Conservation (phyloP, 345 rosid genomes). For the Gossypium longicalyx region DNA sequence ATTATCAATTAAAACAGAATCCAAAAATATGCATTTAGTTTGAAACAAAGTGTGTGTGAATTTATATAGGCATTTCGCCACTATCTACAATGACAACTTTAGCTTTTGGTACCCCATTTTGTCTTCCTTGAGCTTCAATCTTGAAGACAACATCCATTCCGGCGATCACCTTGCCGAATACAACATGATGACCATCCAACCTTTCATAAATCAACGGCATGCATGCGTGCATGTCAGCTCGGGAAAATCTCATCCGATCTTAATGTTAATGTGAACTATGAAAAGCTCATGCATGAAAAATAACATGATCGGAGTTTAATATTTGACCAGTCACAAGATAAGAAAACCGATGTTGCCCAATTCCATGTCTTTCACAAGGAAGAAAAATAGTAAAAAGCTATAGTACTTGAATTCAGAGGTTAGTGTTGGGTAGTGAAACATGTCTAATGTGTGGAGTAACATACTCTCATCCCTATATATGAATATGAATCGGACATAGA, state of each 20-base stretch:
- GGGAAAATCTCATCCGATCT: not conserved
- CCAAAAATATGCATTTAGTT: not conserved
- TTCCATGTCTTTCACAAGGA: not conserved
- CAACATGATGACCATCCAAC: conserved; percentile 90
- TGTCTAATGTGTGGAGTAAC: not conserved
- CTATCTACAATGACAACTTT: conserved; percentile 60
- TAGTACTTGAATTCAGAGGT: not conserved
- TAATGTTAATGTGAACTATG: not conserved
- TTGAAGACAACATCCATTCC: conserved; percentile 83
- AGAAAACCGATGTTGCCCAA: not conserved
- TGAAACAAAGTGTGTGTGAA: not conserved
- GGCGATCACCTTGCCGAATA: conserved; percentile 82
- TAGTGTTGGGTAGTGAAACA: not conserved
- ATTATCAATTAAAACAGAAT: not conserved
- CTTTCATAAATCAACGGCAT: conserved; percentile 31
- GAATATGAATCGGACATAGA: not conserved
- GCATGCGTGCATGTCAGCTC: not conserved
- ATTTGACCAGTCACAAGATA: not conserved
- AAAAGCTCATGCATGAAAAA: not conserved
- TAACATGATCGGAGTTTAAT: not conserved
- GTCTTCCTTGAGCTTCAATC: conserved; percentile 79
- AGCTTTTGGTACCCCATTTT: conserved; percentile 62
- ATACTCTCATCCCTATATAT: not conserved
- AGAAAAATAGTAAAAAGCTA: not conserved
- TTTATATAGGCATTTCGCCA: conserved; percentile 60